A percentile compares a stretch with the other conserved stretches of the same genome.
These are phyloP conservation scores for Lactarius akahatsu DNA, from an alignment of 768 basidiomycete species.

Conservation along the genomic window DNA sequence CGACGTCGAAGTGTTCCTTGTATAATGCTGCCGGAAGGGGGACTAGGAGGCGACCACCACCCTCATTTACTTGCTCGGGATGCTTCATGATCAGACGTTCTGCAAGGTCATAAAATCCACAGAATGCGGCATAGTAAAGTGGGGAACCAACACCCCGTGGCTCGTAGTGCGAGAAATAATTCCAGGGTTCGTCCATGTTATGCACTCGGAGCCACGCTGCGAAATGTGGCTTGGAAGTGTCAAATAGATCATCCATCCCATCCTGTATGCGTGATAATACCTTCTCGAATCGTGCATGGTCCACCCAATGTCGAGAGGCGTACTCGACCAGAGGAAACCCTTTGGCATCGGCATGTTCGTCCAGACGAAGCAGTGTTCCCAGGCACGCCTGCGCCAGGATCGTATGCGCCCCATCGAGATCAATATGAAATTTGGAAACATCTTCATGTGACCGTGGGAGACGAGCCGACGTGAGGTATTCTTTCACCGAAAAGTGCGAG, in stretches of 20 bases:
- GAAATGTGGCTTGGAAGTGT: not conserved
- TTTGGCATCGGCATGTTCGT: no score
- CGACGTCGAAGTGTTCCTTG: not conserved
- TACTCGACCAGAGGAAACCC: not conserved
- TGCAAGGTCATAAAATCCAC: not conserved
- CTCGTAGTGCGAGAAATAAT: not conserved
- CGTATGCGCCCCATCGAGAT: no score
- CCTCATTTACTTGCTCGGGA: not conserved
- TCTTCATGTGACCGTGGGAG: no score
- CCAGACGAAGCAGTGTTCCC: no score
- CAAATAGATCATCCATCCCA: not conserved
- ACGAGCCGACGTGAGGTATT: no score
- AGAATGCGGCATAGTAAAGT: not conserved
- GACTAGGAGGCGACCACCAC: not conserved
- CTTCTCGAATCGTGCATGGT: not conserved
- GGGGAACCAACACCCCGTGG: not conserved
- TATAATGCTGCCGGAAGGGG: not conserved
- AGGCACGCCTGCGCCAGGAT: no score
- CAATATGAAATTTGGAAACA: no score
- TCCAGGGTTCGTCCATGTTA: not conserved
- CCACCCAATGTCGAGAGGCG: not conserved
- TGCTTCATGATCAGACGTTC: not conserved
- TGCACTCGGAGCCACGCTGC: not conserved
- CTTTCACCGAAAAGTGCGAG: no score
- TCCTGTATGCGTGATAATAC: not conserved